Evolutionary conservation across 805 yeast genomes (phyloP).

Genomic region (Candida andamanensis): DNA sequence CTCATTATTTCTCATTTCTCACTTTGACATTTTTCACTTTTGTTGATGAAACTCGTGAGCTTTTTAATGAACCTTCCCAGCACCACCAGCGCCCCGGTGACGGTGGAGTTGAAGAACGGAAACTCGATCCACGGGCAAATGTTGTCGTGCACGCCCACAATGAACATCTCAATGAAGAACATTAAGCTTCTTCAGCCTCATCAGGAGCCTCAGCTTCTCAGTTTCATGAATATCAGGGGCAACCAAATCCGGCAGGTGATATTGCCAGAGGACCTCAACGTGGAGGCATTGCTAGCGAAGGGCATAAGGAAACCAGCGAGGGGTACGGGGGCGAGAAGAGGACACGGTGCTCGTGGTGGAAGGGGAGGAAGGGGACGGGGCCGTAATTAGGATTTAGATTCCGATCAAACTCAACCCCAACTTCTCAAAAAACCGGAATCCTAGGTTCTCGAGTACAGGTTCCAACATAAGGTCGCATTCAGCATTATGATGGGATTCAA

Average conservation of each 20-base stretch:
- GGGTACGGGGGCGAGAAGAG: background rate
- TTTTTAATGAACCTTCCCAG: slow-evolving; percentile 73
- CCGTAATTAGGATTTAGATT: too few relatives aligned
- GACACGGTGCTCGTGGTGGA: slow-evolving; percentile 1
- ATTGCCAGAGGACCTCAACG: slow-evolving; percentile 79
- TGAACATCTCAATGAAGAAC: slow-evolving; percentile 80
- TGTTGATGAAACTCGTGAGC: slow-evolving; percentile 56
- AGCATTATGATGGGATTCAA: too few relatives aligned
- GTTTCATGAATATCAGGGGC: slow-evolving; percentile 82
- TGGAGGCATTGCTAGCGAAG: slow-evolving; percentile 59
- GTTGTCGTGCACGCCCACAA: slow-evolving; percentile 79
- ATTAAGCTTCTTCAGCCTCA: slow-evolving; percentile 72
- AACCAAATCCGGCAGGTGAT: slow-evolving; percentile 79
- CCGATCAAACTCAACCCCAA: too few relatives aligned
- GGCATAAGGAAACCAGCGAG: slow-evolving; percentile 15
- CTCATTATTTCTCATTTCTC: too few relatives aligned
- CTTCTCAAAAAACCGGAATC: too few relatives aligned
- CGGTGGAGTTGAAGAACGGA: slow-evolving; percentile 89
- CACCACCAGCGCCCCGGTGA: slow-evolving; percentile 73
- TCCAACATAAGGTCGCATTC: too few relatives aligned
- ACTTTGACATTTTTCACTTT: background rate
- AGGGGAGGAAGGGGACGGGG: slow-evolving; percentile 3
- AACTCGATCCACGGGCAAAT: slow-evolving; percentile 81
- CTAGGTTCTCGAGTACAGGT: too few relatives aligned
- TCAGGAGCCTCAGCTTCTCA: slow-evolving; percentile 65